phyloP scores from a whole-genome alignment of 768 basidiomycete genomes.

The Boletus rex-veris region DNA sequence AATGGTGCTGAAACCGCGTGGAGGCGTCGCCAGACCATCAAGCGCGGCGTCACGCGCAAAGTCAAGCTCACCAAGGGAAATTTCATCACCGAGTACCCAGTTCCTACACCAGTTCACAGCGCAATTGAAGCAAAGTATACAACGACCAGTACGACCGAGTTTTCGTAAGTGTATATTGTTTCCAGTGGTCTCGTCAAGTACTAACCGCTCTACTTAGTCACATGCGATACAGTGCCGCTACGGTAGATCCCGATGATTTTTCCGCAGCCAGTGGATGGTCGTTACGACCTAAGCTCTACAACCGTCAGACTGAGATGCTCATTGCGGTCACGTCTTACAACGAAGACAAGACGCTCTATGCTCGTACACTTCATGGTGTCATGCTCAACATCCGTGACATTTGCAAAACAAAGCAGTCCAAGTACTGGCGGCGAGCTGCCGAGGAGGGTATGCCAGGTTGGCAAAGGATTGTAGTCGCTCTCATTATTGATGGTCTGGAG shows the following conservation, averaged over 20 bases:
- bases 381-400: slow-evolving; percentile 99
- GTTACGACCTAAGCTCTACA: slow-evolving; percentile 79
- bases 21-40: slow-evolving; percentile 84
- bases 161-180: slow-evolving; percentile 59
- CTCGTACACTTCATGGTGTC: slow-evolving; percentile 89
- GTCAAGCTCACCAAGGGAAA: slow-evolving; percentile 93
- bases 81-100: slow-evolving; percentile 86
- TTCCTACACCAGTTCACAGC: slow-evolving; percentile 78
- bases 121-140: slow-evolving; percentile 81
- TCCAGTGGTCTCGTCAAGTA: background rate
- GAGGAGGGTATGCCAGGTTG: slow-evolving; percentile 84
- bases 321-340: slow-evolving; percentile 95
- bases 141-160: slow-evolving; percentile 76
- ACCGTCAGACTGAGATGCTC: slow-evolving; percentile 86
- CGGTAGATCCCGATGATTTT: slow-evolving; percentile 90
- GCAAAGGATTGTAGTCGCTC: slow-evolving; percentile 88
- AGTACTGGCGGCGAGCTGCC: slow-evolving; percentile 81
- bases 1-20: slow-evolving; percentile 59
- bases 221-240: slow-evolving; percentile 93
- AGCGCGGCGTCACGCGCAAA: slow-evolving; percentile 89
- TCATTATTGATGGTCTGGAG: slow-evolving; percentile 91
- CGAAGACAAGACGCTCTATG: slow-evolving; percentile 89
- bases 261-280: slow-evolving; percentile 76
- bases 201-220: slow-evolving; percentile 41
- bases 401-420: slow-evolving; percentile 92